Conservation (phyloP, 2,329 filamentous ascomycete species). For the Penicillium frequentans region DNA sequence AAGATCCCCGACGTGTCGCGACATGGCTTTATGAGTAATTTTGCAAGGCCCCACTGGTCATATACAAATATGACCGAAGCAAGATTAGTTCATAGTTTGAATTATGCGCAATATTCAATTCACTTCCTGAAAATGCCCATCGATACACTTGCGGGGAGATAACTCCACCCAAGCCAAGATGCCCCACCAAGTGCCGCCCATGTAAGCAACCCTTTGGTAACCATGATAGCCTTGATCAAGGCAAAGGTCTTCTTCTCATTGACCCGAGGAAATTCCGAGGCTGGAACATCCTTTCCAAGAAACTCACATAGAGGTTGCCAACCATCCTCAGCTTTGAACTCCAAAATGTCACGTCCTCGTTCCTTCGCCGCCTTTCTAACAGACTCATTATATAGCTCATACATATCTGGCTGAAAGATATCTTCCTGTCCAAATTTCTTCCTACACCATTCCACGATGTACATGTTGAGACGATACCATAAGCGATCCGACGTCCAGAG, state of each 20-base stretch:
- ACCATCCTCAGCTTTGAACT: not conserved
- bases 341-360: not conserved
- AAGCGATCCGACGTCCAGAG: not conserved
- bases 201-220: not conserved
- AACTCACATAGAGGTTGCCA: not conserved
- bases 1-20: slow-evolving; percentile 2
- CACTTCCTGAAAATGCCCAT: too few relatives aligned
- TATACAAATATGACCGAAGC: too few relatives aligned
- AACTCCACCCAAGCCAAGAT: not conserved
- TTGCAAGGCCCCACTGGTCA: not conserved
- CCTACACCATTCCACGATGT: not conserved
- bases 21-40: slow-evolving; percentile 5
- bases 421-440: not conserved
- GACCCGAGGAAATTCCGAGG: not conserved
- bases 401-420: not conserved
- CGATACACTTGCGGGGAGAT: not conserved
- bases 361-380: not conserved
- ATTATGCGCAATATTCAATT: too few relatives aligned
- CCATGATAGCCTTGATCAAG: not conserved
- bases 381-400: not conserved
- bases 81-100: too few relatives aligned
- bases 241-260: not conserved
- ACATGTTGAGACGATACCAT: not conserved
- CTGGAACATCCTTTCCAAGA: not conserved
- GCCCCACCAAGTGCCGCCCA: not conserved